Percentiles rank a stretch among this genome's conserved stretches.
Evolutionary conservation across 2,329 filamentous ascomycete species (phyloP).

Genomic region (Oidium heveae): DNA sequence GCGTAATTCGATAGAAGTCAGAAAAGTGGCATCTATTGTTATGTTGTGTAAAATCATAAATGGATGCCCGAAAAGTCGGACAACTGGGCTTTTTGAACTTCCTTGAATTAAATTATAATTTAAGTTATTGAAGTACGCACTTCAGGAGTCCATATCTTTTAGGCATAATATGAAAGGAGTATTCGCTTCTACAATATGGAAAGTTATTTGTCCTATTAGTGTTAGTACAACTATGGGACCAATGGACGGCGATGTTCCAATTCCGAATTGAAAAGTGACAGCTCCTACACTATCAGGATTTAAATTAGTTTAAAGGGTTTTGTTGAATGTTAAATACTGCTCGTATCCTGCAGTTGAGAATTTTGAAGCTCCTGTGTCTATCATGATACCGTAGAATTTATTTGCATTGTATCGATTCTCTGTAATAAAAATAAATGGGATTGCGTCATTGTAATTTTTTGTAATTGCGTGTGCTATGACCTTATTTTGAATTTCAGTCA

Average conservation of each 20-base stretch:
- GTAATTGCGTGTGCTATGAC: background rate
- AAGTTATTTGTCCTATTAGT: background rate
- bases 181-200: background rate
- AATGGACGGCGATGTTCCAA: background rate
- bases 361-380: background rate
- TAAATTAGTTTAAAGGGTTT: background rate
- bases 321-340: background rate
- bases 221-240: background rate
- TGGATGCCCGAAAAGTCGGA: background rate
- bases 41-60: too few species aligned
- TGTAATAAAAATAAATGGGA: background rate
- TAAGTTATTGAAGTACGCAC: too few species aligned
- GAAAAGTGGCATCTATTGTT: too few species aligned
- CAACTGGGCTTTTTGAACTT: background rate
- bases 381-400: background rate
- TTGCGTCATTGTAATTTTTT: background rate
- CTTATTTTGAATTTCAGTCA: background rate
- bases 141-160: background rate
- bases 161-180: background rate
- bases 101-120: too few species aligned
- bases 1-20: background rate
- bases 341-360: background rate
- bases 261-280: background rate
- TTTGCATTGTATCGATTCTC: background rate
- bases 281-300: background rate